These are phyloP conservation scores for Trifolium subterraneum DNA, from an alignment of 306 rosid genomes.

Conservation along the genomic window DNA sequence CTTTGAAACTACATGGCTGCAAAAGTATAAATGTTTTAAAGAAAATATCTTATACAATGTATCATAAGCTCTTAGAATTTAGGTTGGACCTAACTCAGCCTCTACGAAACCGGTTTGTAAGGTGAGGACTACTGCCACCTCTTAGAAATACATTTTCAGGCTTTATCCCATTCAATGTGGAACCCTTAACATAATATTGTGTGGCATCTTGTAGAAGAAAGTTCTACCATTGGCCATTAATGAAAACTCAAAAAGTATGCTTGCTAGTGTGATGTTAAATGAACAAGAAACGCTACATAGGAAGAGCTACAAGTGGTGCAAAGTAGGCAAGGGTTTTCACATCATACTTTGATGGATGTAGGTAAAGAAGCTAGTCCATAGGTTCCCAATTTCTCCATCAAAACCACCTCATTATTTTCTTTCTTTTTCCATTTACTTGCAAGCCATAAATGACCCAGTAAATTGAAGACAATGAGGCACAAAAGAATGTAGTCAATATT, in stretches of 20 bases:
- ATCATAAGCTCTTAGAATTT: background rate
- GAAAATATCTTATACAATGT: conserved; percentile 1
- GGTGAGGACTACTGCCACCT: background rate
- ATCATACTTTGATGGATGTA: background rate
- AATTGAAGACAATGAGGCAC: background rate
- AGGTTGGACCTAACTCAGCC: background rate
- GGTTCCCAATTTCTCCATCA: background rate
- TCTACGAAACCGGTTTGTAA: background rate
- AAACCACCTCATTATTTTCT: background rate
- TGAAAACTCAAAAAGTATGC: background rate
- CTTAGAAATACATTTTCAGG: background rate
- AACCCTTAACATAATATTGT: background rate
- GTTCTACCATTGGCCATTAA: background rate
- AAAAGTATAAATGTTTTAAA: conserved; percentile 4
- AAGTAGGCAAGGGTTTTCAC: conserved; percentile 9
- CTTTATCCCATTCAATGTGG: background rate
- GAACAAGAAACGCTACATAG: conserved; percentile 15
- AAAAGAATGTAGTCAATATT: background rate
- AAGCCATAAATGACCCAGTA: conserved; percentile 1
- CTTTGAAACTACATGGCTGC: conserved; percentile 20
- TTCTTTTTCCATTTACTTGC: background rate
- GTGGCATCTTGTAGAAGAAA: background rate
- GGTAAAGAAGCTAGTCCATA: background rate
- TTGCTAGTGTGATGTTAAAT: conserved; percentile 4
- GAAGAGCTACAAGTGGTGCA: conserved; percentile 1